These are phyloP conservation scores for Penicillium coffeae DNA, from an alignment of 495 filamentous ascomycete genomes.

Conservation along the genomic window DNA sequence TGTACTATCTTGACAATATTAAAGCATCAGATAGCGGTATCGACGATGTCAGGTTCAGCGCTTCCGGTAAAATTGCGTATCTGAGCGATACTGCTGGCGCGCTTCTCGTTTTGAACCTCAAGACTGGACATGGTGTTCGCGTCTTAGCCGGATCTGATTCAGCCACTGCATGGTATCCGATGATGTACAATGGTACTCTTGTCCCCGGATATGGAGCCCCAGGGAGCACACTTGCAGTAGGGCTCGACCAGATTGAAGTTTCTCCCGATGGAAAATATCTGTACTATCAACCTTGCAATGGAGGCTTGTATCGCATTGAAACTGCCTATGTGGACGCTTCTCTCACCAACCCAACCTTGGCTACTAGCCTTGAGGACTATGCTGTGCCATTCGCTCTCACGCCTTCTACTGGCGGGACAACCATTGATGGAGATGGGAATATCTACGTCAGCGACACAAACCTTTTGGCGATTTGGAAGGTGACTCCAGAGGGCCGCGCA, in stretches of 20 bases:
- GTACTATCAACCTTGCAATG: constrained; percentile 27
- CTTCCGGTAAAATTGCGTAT: background rate
- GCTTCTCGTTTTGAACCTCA: background rate
- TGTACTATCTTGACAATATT: constrained; percentile 20
- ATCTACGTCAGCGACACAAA: constrained; percentile 25
- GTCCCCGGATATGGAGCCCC: constrained; percentile 8
- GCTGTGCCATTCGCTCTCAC: constrained; percentile 22
- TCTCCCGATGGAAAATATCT: constrained; percentile 23
- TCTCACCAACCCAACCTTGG: background rate
- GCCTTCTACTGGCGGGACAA: constrained; percentile 24
- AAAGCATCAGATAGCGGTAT: constrained; percentile 13
- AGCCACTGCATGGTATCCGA: constrained; percentile 9
- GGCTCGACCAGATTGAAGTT: constrained; percentile 28
- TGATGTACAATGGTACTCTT: constrained; percentile 14
- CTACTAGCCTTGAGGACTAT: constrained; percentile 6
- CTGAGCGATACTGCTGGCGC: background rate
- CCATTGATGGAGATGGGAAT: constrained; percentile 27
- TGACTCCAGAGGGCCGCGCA: constrained; percentile 2
- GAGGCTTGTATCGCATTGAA: constrained; percentile 22
- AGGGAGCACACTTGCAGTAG: constrained; percentile 16
- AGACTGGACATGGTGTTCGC: background rate
- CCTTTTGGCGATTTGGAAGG: constrained; percentile 24
- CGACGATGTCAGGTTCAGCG: background rate
- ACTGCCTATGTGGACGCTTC: constrained; percentile 15
- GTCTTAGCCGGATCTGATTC: background rate